Evolutionary conservation across 306 rosid genomes (phyloP).

Genomic region (Abrus pulchellus): DNA sequence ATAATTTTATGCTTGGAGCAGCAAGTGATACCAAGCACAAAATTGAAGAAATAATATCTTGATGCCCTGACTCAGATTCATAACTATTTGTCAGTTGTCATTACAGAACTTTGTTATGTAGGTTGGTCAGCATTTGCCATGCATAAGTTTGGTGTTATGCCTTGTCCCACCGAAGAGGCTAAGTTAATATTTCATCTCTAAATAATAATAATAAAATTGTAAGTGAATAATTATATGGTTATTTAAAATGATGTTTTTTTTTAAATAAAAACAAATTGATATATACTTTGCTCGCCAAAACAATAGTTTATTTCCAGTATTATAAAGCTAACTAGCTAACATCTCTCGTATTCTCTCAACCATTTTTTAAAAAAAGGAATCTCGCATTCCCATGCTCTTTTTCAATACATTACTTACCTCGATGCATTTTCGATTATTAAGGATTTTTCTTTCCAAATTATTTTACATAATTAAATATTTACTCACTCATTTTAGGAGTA

Average conservation of each 20-base stretch:
- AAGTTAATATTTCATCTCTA: background rate
- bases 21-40: slow-evolving; percentile 21
- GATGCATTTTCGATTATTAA: background rate
- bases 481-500: background rate
- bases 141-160: background rate
- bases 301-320: background rate
- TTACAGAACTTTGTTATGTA: slow-evolving; percentile 5
- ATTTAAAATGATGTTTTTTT: background rate
- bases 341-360: background rate
- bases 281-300: background rate
- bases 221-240: background rate
- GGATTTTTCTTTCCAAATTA: background rate
- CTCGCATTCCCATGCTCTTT: background rate
- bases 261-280: background rate
- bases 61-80: slow-evolving; percentile 27
- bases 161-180: background rate
- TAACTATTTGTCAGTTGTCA: slow-evolving; percentile 26
- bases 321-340: slow-evolving; percentile 3
- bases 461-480: background rate
- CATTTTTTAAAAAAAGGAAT: background rate
- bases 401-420: background rate
- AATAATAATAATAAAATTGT: background rate
- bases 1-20: slow-evolving; percentile 3
- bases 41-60: slow-evolving; percentile 37
- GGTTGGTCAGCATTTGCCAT: slow-evolving; percentile 17